Conservation (phyloP, 2,329 filamentous ascomycete species). For the Ceratocystis cacaofunesta region DNA sequence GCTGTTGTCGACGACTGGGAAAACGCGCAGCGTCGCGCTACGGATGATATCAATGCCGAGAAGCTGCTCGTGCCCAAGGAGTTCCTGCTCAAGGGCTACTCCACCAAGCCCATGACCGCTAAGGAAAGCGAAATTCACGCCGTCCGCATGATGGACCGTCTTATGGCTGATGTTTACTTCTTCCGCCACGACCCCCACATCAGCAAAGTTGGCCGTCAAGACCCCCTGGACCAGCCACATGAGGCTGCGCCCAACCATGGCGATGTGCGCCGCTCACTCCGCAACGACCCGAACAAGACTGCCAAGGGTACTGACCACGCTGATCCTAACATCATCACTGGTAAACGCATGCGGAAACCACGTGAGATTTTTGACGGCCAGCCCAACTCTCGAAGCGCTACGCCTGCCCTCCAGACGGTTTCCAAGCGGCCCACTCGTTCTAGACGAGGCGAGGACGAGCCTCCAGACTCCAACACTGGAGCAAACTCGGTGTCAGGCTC, state of each 20-base stretch:
- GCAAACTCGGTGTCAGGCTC: conserved; percentile 22
- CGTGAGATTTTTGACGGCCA: conserved; percentile 35
- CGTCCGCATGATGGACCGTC: conserved; percentile 38
- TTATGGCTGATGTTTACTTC: conserved; percentile 44
- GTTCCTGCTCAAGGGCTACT: conserved; percentile 35
- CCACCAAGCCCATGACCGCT: conserved; percentile 31
- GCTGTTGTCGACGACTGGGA: conserved; percentile 42
- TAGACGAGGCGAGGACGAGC: conserved; percentile 24
- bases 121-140: conserved; percentile 32
- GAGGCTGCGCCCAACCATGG: conserved; percentile 28
- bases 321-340: conserved; percentile 31
- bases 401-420: conserved; percentile 27
- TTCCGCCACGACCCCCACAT: conserved; percentile 47
- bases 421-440: conserved; percentile 16
- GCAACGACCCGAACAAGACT: conserved; percentile 42
- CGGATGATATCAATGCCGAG: conserved; percentile 30
- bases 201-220: conserved; percentile 43
- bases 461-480: conserved; percentile 22
- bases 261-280: conserved; percentile 38
- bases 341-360: conserved; percentile 40
- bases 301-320: conserved; percentile 43
- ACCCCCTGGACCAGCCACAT: conserved; percentile 35
- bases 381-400: conserved; percentile 36
- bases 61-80: conserved; percentile 20
- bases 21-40: conserved; percentile 37